A percentile compares a stretch with the other conserved stretches of the same genome.
Conservation (phyloP, 2,329 filamentous ascomycete genomes). For the Aspergillus niger region DNA sequence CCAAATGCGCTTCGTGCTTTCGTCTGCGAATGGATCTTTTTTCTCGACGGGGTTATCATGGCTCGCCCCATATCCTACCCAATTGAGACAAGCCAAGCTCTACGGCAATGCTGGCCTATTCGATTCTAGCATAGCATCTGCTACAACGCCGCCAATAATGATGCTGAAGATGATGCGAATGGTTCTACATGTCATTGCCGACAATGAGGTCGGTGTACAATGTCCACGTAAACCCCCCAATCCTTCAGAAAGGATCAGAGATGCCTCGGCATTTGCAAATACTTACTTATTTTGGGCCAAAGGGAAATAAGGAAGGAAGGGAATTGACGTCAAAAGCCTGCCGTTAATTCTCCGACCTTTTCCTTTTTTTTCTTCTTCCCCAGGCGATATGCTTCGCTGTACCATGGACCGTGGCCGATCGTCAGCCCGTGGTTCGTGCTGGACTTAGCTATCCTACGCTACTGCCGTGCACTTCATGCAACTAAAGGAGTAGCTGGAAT, state of each 20-base stretch:
- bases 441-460: not conserved
- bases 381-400: not conserved
- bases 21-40: not conserved
- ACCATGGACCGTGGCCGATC: constrained; percentile 10
- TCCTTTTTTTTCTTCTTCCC: not conserved
- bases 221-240: not conserved
- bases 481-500: not conserved
- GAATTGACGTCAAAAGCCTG: not conserved
- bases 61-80: constrained; percentile 7
- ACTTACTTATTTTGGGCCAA: not conserved
- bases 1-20: not conserved
- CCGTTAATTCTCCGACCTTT: constrained; percentile 3
- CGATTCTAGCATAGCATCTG: not conserved
- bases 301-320: not conserved
- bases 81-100: not conserved
- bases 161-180: not conserved
- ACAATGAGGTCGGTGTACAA: not conserved
- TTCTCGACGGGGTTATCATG: not conserved
- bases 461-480: not conserved
- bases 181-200: not conserved
- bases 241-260: not conserved
- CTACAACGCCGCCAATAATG: not conserved
- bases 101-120: not conserved
- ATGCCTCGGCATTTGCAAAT: not conserved
- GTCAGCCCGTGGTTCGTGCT: constrained; percentile 8